A percentile compares a stretch with the other conserved stretches of the same genome.
These are phyloP conservation scores for Bassia scoparia DNA, from an alignment of 148 eudicot genomes.

Conservation along the genomic window DNA sequence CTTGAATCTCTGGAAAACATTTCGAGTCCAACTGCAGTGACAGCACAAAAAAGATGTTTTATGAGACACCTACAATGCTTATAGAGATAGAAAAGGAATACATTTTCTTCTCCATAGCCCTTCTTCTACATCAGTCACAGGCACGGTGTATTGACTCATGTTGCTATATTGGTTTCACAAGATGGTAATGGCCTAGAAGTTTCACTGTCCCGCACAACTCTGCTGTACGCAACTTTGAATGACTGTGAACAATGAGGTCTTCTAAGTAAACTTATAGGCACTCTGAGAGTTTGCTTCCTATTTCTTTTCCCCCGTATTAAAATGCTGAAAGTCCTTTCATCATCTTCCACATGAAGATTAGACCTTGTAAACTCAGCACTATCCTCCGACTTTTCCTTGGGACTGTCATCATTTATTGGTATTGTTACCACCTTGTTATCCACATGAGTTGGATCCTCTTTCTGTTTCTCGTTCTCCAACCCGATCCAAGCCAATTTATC, in stretches of 20 bases:
- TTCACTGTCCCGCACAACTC: conserved; percentile 80
- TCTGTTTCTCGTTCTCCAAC: conserved; percentile 37
- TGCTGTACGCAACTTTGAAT: conserved; percentile 70
- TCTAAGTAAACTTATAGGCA: conserved; percentile 84
- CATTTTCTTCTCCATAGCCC: conserved; percentile 29
- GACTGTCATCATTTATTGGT: conserved; percentile 15
- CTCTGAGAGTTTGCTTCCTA: conserved; percentile 79
- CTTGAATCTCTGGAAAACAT: conserved; percentile 26
- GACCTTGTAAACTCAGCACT: conserved; percentile 19
- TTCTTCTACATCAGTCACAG: conserved; percentile 16
- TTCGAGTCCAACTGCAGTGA: conserved; percentile 17
- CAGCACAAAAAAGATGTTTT: conserved; percentile 12
- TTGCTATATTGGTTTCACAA: conserved; percentile 39
- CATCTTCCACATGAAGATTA: conserved; percentile 30
- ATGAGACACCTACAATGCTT: conserved; percentile 14
- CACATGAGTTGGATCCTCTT: conserved; percentile 22
- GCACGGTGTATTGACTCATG: conserved; percentile 32
- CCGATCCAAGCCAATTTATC: conserved; percentile 35
- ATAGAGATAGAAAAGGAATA: conserved; percentile 9
- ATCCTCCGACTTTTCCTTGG: conserved; percentile 22
- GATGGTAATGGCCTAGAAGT: conserved; percentile 49
- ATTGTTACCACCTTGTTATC: conserved; percentile 21
- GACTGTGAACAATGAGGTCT: conserved; percentile 83
- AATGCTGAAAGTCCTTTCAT: conserved; percentile 66
- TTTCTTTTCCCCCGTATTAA: conserved; percentile 81